Percentiles rank a stretch among this genome's conserved stretches.
phyloP scores from a whole-genome alignment of 805 yeast species.

The Tetrapisispora namnaoensis region DNA sequence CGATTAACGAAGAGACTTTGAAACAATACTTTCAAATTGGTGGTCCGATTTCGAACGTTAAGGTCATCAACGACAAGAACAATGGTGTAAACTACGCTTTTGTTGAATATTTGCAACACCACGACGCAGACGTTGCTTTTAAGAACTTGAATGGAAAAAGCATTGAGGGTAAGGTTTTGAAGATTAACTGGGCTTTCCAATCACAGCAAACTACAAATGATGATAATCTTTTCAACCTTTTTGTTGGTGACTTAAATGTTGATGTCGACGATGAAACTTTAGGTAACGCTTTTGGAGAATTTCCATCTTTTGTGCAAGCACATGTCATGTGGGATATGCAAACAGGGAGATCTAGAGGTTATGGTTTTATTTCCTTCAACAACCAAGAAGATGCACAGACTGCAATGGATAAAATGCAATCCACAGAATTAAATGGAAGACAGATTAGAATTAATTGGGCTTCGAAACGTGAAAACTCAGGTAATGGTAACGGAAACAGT shows the following conservation, averaged over 20 bases:
- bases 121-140: conserved; percentile 53
- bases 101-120: conserved; percentile 55
- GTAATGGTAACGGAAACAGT: conserved; percentile 14
- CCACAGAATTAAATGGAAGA: conserved; percentile 61
- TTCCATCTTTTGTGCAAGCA: conserved; percentile 61
- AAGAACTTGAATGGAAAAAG: conserved; percentile 49
- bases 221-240: conserved; percentile 58
- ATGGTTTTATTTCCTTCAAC: conserved; percentile 76
- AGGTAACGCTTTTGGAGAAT: conserved; percentile 44
- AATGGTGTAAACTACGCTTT: conserved; percentile 70
- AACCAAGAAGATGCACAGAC: conserved; percentile 59
- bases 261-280: conserved; percentile 76
- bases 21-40: conserved; percentile 52
- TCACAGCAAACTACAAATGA: conserved; percentile 54
- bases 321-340: conserved; percentile 98
- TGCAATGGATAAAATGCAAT: conserved; percentile 68
- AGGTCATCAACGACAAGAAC: conserved; percentile 69
- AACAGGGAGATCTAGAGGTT: conserved; percentile 83
- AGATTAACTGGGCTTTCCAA: conserved; percentile 77
- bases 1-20: conserved; percentile 54
- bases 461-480: conserved; percentile 46
- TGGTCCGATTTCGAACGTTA: conserved; percentile 54
- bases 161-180: conserved; percentile 46
- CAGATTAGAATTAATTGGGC: conserved; percentile 86
- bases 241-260: conserved; percentile 77